Conservation (phyloP, 2,329 filamentous ascomycete species). For the Xylariaceae sp. region DNA sequence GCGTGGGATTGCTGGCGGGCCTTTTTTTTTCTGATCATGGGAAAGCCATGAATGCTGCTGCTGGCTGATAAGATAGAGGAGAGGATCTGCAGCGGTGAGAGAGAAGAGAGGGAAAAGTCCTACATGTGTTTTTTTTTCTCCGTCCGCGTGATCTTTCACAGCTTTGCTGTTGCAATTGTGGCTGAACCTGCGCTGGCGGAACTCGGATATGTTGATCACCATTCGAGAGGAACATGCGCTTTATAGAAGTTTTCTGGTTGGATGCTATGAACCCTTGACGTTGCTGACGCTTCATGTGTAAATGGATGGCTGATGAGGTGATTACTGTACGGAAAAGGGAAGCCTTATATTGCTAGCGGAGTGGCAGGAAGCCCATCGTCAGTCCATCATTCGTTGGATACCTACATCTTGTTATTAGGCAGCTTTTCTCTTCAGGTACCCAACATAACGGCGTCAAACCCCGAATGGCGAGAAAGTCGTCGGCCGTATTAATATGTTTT, state of each 20-base stretch:
- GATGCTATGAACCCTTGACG: background rate
- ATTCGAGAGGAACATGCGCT: background rate
- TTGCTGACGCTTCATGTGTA: background rate
- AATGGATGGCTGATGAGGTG: background rate
- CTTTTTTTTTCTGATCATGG: background rate
- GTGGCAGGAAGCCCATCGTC: background rate
- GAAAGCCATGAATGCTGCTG: too few species aligned
- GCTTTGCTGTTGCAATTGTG: background rate
- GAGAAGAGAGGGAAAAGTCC: slow-evolving; percentile 6
- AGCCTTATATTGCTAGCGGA: background rate
- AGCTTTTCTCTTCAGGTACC: too few species aligned
- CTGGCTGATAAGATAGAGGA: background rate
- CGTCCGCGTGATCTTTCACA: slow-evolving; percentile 12
- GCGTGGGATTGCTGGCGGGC: background rate
- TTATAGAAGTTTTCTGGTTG: background rate
- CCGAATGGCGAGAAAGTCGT: background rate
- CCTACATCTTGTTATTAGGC: too few species aligned
- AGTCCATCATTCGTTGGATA: too few species aligned
- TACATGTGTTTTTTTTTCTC: background rate
- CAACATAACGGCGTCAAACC: background rate
- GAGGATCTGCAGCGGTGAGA: background rate
- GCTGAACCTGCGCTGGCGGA: background rate
- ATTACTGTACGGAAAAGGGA: background rate
- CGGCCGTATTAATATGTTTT: background rate
- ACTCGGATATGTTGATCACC: background rate